Evolutionary conservation across 2,329 filamentous ascomycete genomes (phyloP).

Genomic region (Fusarium nelsonii): DNA sequence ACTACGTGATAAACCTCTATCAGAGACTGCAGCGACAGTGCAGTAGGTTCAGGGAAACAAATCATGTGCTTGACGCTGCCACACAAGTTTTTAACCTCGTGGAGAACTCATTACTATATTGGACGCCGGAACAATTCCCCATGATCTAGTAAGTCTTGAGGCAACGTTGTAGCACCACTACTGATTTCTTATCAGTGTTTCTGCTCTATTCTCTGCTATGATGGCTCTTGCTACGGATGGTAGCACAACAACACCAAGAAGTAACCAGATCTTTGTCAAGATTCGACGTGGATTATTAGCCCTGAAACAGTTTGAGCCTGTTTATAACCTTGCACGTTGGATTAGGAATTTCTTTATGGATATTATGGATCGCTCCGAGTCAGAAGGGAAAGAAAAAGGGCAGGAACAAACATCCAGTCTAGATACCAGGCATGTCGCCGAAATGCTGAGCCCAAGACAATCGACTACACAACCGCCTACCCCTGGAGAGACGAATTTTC

Average conservation of each 20-base stretch:
- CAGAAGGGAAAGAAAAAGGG: fast-evolving
- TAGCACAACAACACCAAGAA: fast-evolving
- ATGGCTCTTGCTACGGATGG: neutral
- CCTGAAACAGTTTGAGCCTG: slow-evolving; percentile 8
- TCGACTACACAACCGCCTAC: fast-evolving
- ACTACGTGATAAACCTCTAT: neutral
- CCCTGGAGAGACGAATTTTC: neutral
- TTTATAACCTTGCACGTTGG: slow-evolving; percentile 16
- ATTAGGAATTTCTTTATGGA: slow-evolving; percentile 34
- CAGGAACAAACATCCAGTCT: fast-evolving
- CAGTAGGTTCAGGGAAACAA: fast-evolving
- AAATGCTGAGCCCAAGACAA: too few relatives aligned
- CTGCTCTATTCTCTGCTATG: neutral
- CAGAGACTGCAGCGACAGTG: neutral
- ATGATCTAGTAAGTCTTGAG: slow-evolving; percentile 2
- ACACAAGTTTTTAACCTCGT: neutral
- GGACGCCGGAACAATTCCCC: neutral
- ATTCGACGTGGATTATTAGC: neutral
- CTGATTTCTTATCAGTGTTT: neutral
- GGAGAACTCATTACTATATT: neutral
- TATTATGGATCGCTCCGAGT: slow-evolving; percentile 1
- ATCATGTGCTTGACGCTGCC: fast-evolving
- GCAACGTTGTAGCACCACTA: fast-evolving
- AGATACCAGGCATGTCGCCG: too few relatives aligned
- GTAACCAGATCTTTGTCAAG: neutral